Conservation (phyloP, 371 early-diverging fungal species). For the Funneliformis caledonium region DNA sequence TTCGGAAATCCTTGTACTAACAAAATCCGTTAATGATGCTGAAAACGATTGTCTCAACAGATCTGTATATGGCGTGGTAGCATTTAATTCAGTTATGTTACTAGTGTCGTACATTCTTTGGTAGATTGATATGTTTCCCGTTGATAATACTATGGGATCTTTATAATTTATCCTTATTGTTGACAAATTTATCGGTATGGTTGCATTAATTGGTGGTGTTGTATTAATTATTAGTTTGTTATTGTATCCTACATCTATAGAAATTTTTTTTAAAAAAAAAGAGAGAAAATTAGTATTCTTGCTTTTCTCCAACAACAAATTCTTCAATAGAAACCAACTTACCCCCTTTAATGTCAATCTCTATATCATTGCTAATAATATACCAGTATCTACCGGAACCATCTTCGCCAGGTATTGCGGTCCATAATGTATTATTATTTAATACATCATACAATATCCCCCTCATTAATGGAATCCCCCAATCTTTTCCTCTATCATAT, state of each 20-base stretch:
- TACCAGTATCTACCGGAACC: neutral
- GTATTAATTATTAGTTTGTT: neutral
- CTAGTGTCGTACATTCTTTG: neutral
- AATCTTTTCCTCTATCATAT: neutral
- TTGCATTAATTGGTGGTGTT: neutral
- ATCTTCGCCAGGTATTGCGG: neutral
- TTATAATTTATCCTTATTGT: neutral
- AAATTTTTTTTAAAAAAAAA: neutral
- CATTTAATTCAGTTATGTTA: neutral
- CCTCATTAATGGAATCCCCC: neutral
- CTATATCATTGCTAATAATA: neutral
- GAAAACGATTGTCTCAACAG: constrained; percentile 5
- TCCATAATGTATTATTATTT: constrained; percentile 11
- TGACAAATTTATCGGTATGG: neutral
- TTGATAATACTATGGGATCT: neutral
- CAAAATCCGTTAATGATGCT: neutral
- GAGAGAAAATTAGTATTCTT: neutral
- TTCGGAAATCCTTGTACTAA: neutral
- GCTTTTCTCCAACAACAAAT: neutral
- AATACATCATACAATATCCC: neutral
- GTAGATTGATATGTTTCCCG: neutral
- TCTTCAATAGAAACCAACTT: neutral
- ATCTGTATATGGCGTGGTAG: neutral
- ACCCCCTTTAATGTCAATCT: neutral
- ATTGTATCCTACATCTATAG: neutral